Conservation (phyloP, 2,329 filamentous ascomycete species). For the Calycina marina region DNA sequence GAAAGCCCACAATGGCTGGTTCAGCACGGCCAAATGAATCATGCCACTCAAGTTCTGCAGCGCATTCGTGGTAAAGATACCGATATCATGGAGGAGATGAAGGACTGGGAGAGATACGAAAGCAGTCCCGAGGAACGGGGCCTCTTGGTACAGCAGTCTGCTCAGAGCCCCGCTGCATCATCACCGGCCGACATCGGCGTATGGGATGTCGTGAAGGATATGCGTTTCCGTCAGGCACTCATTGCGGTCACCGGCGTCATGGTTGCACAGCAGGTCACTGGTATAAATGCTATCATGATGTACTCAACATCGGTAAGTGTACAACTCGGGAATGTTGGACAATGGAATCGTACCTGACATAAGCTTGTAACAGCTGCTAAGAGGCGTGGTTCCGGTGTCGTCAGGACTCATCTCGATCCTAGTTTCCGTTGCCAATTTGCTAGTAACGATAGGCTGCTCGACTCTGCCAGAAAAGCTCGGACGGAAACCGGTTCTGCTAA, state of each 20-base stretch:
- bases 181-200: constrained; percentile 35
- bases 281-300: constrained; percentile 97
- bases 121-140: constrained; percentile 17
- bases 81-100: constrained; percentile 61
- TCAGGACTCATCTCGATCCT: constrained; percentile 75
- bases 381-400: constrained; percentile 64
- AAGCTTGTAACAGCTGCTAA: too few species aligned
- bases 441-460: constrained; percentile 68
- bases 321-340: too few species aligned
- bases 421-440: constrained; percentile 74
- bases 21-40: constrained; percentile 40
- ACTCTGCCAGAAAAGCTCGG: constrained; percentile 79
- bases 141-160: constrained; percentile 15
- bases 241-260: constrained; percentile 81
- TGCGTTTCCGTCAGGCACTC: constrained; percentile 56
- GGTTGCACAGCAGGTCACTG: constrained; percentile 83
- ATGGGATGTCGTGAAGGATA: constrained; percentile 49
- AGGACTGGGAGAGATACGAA: constrained; percentile 36
- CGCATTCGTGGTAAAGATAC: constrained; percentile 56
- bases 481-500: constrained; percentile 69
- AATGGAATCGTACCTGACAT: too few species aligned
- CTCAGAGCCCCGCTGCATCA: constrained; percentile 14
- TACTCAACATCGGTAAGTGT: constrained; percentile 92
- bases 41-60: constrained; percentile 55
- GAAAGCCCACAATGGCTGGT: constrained; percentile 86